Evolutionary conservation across 1,139 yeast genomes (phyloP).

Genomic region (Arxiozyma bovina): DNA sequence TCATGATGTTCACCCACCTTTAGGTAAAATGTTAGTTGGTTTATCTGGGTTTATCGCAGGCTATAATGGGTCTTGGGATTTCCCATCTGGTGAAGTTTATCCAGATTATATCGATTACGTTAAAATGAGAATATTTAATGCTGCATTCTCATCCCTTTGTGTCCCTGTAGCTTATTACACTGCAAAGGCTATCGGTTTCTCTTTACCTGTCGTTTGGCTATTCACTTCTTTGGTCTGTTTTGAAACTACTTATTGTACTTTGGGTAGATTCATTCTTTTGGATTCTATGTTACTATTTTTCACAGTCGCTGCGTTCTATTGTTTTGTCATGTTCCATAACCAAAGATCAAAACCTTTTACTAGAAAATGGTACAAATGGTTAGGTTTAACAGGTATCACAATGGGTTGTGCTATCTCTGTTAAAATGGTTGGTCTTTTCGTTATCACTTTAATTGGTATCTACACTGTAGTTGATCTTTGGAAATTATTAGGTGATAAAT

Average conservation of each 20-base stretch:
- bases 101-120: conserved; percentile 84
- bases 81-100: conserved; percentile 77
- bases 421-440: conserved; percentile 76
- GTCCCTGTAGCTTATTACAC: conserved; percentile 93
- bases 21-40: conserved; percentile 95
- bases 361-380: conserved; percentile 93
- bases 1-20: conserved; percentile 97
- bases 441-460: conserved; percentile 66
- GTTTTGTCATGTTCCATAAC: conserved; percentile 73
- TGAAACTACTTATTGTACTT: conserved; percentile 79
- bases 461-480: conserved; percentile 68
- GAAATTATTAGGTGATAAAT: conserved; percentile 53
- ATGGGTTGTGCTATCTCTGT: conserved; percentile 75
- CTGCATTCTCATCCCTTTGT: conserved; percentile 78
- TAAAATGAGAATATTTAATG: conserved; percentile 90
- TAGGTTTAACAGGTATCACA: conserved; percentile 59
- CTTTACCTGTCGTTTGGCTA: conserved; percentile 78
- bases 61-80: conserved; percentile 91
- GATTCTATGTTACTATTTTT: conserved; percentile 95
- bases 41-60: conserved; percentile 90
- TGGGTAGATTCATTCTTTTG: conserved; percentile 84
- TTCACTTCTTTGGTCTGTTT: conserved; percentile 78
- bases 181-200: conserved; percentile 74
- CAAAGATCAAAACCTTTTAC: conserved; percentile 57
- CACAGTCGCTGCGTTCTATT: conserved; percentile 74